Conservation (phyloP, 2,329 filamentous ascomycete genomes). For the Chaetomiaceae sp. region DNA sequence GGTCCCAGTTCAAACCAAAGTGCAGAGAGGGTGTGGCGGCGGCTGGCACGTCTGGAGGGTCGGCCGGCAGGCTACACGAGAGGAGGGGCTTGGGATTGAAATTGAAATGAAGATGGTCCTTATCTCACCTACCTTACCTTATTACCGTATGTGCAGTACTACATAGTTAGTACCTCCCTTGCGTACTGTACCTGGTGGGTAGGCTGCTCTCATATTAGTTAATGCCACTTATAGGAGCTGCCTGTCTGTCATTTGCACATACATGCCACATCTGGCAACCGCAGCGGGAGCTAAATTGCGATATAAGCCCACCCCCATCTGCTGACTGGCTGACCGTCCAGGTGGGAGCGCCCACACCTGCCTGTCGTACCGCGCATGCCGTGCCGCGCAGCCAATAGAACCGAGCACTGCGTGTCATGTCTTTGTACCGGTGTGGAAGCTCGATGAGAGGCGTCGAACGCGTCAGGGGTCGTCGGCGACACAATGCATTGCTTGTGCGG, state of each 20-base stretch:
- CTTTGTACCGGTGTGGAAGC: slow-evolving; percentile 17
- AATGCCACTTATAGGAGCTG: slow-evolving; percentile 15
- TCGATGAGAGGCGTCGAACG: slow-evolving; percentile 1
- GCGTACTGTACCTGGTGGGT: no score
- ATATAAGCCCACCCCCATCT: slow-evolving; percentile 22
- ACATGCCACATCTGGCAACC: slow-evolving; percentile 15
- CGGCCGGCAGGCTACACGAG: no score
- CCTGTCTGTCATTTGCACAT: slow-evolving; percentile 13
- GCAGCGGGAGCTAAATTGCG: slow-evolving; percentile 25
- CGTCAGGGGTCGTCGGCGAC: neutral
- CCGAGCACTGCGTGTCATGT: slow-evolving; percentile 3
- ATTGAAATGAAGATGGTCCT: no score
- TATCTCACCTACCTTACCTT: no score
- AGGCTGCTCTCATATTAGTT: no score
- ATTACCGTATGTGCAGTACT: no score
- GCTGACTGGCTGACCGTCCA: slow-evolving; percentile 22
- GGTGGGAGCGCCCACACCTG: slow-evolving; percentile 21
- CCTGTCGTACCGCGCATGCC: slow-evolving; percentile 19
- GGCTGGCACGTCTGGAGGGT: slow-evolving; percentile 5
- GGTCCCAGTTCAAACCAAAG: neutral
- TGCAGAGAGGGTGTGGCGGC: slow-evolving; percentile 12
- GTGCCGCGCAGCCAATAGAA: slow-evolving; percentile 17
- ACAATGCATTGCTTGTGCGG: neutral
- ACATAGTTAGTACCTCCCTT: no score
- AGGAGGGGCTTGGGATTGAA: neutral